These are phyloP conservation scores for Heliophila coronopifolia DNA, from an alignment of 441 rosid genomes.

Conservation along the genomic window DNA sequence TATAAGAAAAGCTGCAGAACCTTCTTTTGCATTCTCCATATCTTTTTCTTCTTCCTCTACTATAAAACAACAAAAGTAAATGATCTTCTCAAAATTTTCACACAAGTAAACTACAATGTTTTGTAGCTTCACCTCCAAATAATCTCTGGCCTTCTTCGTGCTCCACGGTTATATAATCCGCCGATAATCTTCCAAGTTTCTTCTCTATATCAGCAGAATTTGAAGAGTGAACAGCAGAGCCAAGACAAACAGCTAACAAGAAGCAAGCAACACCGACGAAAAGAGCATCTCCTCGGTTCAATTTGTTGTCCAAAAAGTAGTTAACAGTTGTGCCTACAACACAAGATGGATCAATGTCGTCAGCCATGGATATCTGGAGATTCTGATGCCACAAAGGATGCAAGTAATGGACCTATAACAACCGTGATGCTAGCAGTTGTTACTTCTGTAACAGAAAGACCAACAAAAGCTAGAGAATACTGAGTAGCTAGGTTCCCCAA, in stretches of 20 bases:
- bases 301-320: conserved; percentile 65
- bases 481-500: conserved; percentile 69
- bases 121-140: conserved; percentile 8
- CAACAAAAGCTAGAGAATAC: conserved; percentile 75
- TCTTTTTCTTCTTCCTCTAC: conserved; percentile 19
- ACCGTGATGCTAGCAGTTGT: conserved; percentile 62
- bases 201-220: conserved; percentile 50
- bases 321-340: conserved; percentile 37
- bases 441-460: conserved; percentile 73
- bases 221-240: conserved; percentile 72
- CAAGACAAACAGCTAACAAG: conserved; percentile 68
- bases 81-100: background rate
- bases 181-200: conserved; percentile 34
- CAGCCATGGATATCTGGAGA: background rate
- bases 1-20: conserved; percentile 54
- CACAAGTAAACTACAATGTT: background rate
- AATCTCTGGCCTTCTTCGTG: conserved; percentile 29
- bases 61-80: conserved; percentile 19
- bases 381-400: background rate
- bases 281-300: conserved; percentile 62
- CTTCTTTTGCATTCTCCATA: conserved; percentile 38
- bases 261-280: conserved; percentile 81
- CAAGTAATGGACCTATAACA: conserved; percentile 45
- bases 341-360: background rate
- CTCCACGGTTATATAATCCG: conserved; percentile 3